These are phyloP conservation scores for Leishmania gerbilli DNA, from an alignment of 208 protist species.

Conservation along the genomic window DNA sequence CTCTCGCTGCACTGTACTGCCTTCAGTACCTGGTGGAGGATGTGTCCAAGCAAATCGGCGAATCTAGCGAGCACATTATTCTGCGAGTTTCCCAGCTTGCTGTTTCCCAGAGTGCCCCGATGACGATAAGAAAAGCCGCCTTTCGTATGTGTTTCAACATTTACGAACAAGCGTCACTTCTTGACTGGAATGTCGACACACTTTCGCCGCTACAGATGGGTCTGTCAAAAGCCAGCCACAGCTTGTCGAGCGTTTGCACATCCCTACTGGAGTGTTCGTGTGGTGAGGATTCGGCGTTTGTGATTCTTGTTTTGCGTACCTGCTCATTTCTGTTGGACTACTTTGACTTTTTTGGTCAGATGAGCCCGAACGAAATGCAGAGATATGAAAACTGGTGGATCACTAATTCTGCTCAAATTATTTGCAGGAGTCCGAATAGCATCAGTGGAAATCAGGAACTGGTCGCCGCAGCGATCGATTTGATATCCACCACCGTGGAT, in stretches of 20 bases:
- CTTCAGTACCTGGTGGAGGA: conserved; percentile 92
- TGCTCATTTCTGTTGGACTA: conserved; percentile 85
- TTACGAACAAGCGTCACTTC: conserved; percentile 78
- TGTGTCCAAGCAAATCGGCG: conserved; percentile 76
- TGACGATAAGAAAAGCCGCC: conserved; percentile 65
- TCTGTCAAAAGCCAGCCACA: conserved; percentile 57
- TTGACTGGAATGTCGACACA: conserved; percentile 86
- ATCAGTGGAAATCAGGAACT: conserved; percentile 50
- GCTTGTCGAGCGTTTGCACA: conserved; percentile 67
- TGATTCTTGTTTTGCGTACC: conserved; percentile 66
- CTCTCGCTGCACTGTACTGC: conserved; percentile 74
- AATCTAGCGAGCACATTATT: conserved; percentile 73
- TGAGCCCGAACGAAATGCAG: conserved; percentile 36
- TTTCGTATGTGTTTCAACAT: conserved; percentile 89
- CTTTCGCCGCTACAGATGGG: conserved; percentile 80
- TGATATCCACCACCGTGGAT: conserved; percentile 59
- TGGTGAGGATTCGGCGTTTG: conserved; percentile 52
- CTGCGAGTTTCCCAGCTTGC: conserved; percentile 54
- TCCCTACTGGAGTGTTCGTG: conserved; percentile 57
- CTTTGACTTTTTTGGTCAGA: conserved; percentile 68
- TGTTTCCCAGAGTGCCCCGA: conserved; percentile 24
- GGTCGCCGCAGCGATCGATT: conserved; percentile 63
- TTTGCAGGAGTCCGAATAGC: conserved; percentile 32
- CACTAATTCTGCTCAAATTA: conserved; percentile 44
- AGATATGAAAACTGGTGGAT: conserved; percentile 58